Evolutionary conservation across 2,329 filamentous ascomycete genomes (phyloP), one percentile per base, ranked within the genome.

Genomic region (Colletotrichum chrysophilum): DNA sequence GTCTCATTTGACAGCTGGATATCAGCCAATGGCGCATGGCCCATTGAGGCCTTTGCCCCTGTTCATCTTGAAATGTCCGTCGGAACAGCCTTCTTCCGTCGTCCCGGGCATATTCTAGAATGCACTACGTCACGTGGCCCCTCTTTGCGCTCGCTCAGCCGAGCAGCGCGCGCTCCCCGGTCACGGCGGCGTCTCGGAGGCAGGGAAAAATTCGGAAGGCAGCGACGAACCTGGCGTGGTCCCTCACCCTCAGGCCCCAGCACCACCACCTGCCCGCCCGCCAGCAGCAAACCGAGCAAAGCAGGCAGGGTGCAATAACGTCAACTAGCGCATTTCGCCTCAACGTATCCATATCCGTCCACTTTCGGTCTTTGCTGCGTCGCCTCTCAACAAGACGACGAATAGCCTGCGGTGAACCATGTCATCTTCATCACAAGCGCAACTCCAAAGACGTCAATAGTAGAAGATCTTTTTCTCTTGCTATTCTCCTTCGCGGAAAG

Each of bases 181-280:
- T 74, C 70, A 52, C 43, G 43, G 64, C 64, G 74, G 70, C 65
- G 56, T 34, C 52, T 73, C 75, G 75, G 67, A 16, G 24, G 24
- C 64, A 69, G 66, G 76, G 65, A 76, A 77, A 77, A 77, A 69
- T 67, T 76, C 76, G 76, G 69, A 73, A 76, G 68, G 69, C 69
- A 70, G 66, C 68, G 66, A 71, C 60, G 26, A 18, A 14, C 24
- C 48, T 69, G 65, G 61, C 62, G 43, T 60, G 67, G 73, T 62
- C 64, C 68, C 43, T 52, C n/a, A 52, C 43, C 43, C 43, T 52
- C 0, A 58, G 55, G 55, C 26, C 55, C 55, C 24, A 58, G 55
- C 55, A 24, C 55, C 43, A 52, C 43, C 43, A 48, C 38, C 38
- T n/a, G 24, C 18, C 48, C 26, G 32, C 14, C 58, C 55, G 21